Evolutionary conservation across 495 filamentous ascomycete genomes (phyloP).

Genomic region (Neurospora sp.): DNA sequence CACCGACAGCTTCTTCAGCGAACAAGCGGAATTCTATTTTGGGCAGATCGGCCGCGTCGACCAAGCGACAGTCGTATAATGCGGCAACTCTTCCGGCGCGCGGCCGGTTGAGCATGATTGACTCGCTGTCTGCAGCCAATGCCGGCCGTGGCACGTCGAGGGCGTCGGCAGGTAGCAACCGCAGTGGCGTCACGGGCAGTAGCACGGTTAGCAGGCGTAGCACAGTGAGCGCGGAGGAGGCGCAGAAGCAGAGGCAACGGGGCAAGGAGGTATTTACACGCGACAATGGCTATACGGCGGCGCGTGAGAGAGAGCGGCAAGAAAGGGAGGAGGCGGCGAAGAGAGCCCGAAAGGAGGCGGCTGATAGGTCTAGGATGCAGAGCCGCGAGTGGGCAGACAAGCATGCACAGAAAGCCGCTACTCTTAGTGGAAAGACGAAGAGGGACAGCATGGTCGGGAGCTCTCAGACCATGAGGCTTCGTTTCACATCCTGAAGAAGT

Average conservation of each 20-base stretch:
- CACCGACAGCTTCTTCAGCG: conserved; percentile 3
- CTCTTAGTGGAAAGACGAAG: not conserved
- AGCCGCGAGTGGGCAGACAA: conserved; percentile 64
- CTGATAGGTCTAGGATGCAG: conserved; percentile 51
- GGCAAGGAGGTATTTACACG: conserved; percentile 54
- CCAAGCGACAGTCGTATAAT: not conserved
- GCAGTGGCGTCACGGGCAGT: conserved; percentile 4
- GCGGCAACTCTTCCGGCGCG: not conserved
- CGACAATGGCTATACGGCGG: conserved; percentile 37
- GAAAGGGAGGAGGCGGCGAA: conserved; percentile 48
- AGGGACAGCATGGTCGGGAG: not conserved
- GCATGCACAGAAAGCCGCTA: conserved; percentile 21
- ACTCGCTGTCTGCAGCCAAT: conserved; percentile 9
- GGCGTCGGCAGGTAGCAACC: conserved; percentile 17
- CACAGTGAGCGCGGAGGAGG: conserved; percentile 37
- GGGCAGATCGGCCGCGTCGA: not conserved
- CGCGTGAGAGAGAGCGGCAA: conserved; percentile 41
- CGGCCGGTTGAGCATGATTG: not conserved
- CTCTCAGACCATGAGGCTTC: not conserved
- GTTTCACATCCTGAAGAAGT: not conserved
- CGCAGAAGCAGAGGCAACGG: conserved; percentile 39
- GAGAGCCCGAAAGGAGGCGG: conserved; percentile 50
- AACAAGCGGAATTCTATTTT: not conserved
- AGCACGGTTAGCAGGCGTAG: conserved; percentile 14
- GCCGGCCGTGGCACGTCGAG: conserved; percentile 2